Evolutionary conservation across 2,329 filamentous ascomycete species (phyloP), one percentile per base, ranked within the genome.

Genomic region (Paradendryphiella salina): DNA sequence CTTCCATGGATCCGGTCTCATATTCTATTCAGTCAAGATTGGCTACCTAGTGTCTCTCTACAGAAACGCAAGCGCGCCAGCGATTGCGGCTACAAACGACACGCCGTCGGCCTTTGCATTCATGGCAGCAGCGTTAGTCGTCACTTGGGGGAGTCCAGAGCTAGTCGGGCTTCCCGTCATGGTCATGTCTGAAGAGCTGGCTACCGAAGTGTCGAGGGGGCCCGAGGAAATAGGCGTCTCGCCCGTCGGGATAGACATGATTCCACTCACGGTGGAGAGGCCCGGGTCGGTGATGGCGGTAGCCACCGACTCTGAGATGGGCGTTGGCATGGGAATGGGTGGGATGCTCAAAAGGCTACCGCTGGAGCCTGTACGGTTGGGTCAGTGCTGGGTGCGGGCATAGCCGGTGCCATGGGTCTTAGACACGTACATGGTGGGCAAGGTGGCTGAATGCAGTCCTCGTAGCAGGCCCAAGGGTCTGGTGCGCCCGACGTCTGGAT

Each of bases 381-480:
- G 36, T 60, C 34, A 60, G 49, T 41, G 39, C 45, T 9, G 17
- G 10, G 15, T 31, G 18, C 23, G 18, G 14, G 3, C 29, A 43
- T 32, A 14, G 5, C 17, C 4, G 11, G 7, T 41, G 14, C 14
- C 26, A 20, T 7, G 17, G 9, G 14, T 21, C 5, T 8, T 33
- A 34, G 20, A 8, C 57, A 52, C 59, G 46, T 59, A 69, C 66
- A 69, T 57, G 59, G 54, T n/a, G 54, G 43, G 53, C 64, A 68
- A 7, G 66, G 63, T 37, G 61, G 53, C 50, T 61, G 51, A 3
- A 68, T 37, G 60, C 67, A 70, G 31, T 61, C 57, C 50, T 63
- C 60, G 35, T 59, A 56, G 52, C 65, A 69, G n/a, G 54, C 17
- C 50, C 51, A 31, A 48, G 53, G 26, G 48, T 54, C 53, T 41